phyloP scores from a whole-genome alignment of 1,284 basidiomycete genomes.

The Crucibulum parvulum region DNA sequence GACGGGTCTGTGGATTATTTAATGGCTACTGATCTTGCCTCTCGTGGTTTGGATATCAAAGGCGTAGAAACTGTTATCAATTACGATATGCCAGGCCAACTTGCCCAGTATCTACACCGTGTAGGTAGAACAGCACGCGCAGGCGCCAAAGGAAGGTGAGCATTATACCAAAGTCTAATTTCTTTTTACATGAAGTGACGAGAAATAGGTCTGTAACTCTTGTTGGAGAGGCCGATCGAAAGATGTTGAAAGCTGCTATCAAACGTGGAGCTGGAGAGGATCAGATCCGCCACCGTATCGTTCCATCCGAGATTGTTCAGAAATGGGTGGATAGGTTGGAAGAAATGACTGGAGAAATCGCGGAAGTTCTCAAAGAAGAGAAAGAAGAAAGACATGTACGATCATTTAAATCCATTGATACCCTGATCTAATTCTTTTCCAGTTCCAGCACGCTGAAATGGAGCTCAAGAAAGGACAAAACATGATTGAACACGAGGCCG shows the following conservation, averaged over 20 bases:
- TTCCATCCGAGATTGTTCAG: conserved; percentile 82
- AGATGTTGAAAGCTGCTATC: conserved; percentile 95
- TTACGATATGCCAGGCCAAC: conserved; percentile 95
- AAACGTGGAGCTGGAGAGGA: conserved; percentile 85
- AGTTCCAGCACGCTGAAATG: conserved; percentile 94
- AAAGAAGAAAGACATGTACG: conserved; percentile 92
- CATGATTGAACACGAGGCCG: conserved; percentile 93
- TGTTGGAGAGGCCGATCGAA: conserved; percentile 95
- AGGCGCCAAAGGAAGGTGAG: conserved; percentile 88
- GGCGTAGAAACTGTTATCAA: conserved; percentile 98
- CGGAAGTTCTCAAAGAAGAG: conserved; percentile 89
- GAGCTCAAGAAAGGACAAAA: conserved; percentile 96
- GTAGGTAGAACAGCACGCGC: conserved; percentile 98
- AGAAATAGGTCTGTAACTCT: conserved; percentile 85
- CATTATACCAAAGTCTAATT: conserved; percentile 7
- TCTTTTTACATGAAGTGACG: too few species aligned
- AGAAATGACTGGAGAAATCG: conserved; percentile 80
- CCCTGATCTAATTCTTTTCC: conserved; percentile 8
- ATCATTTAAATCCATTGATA: not conserved
- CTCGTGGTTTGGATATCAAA: conserved; percentile 96
- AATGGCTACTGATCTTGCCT: conserved; percentile 95
- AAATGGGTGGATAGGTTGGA: conserved; percentile 80
- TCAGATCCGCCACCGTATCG: conserved; percentile 88
- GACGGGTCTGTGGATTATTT: conserved; percentile 88
- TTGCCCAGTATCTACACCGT: conserved; percentile 95